Base-by-base conservation (phyloP, 1,284 basidiomycete genomes). In the Phlebopus sp. region DNA sequence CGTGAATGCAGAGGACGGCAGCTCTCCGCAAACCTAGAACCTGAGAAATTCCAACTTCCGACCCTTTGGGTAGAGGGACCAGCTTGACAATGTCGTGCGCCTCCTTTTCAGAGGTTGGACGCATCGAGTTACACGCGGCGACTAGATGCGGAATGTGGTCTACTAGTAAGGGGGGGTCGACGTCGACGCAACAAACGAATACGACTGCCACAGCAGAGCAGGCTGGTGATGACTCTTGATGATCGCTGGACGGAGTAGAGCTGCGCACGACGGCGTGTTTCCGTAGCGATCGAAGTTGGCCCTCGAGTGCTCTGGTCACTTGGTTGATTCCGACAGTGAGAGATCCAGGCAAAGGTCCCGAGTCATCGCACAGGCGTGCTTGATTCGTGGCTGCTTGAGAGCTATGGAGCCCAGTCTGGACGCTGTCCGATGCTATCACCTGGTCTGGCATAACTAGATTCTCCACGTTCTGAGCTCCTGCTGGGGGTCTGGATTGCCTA, bases 261-360 rank as follows among this genome's bases (percentile, higher is more conserved):
- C 49, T 37, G 29, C 63, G 36, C 23, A 55, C 27, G 11, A 57
- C 36, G 18, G 53, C 47, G 43, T 56, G 57, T 42, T 23, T 55
- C 21, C 76, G 70, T 25, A 68, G 55, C 18, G 64, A 58, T n/a
- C 59, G 58, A 17, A 80, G 73, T 53, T 86, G 79, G 3, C 50
- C 55, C 66, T 95, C 92, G 10, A 95, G 72, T 15, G 72, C 70
- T 64, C 82, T 88, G 18, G 90, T 90, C 7, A 92, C 86, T 59
- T 82, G 75, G 59, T 93, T 95, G 55, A 94, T 85, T 10, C 92
- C 92, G 37, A 86, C 64, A 1, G 77, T 69, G 35, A 89, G 55
- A 23, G 44, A 5, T 8, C 25, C 52, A 2, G 81, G 80, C 14
- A 37, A 5, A 13, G 15, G 36, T 29, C 35, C 15, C 4, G 37